Percentiles rank a stretch among this genome's conserved stretches.
phyloP scores from a whole-genome alignment of 805 yeast species.

The Starmerella davenportii region DNA sequence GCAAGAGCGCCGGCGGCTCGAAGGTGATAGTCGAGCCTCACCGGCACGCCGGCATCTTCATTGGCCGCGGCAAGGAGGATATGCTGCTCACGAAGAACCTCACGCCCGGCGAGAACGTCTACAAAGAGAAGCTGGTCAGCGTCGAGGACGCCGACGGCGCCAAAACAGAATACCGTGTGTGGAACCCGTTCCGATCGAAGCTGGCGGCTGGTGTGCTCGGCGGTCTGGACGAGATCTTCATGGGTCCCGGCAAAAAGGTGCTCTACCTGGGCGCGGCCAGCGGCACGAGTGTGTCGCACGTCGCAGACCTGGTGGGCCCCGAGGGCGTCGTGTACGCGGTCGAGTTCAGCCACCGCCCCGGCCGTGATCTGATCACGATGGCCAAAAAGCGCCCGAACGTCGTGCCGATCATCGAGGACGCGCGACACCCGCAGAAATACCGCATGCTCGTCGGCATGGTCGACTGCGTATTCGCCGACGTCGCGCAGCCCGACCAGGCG shows the following conservation, averaged over 20 bases:
- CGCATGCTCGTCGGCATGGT: constrained; percentile 99
- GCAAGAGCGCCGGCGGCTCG: constrained; percentile 52
- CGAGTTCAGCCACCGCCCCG: constrained; percentile 98
- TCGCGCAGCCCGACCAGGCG: constrained; percentile 99
- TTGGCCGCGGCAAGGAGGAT: constrained; percentile 99
- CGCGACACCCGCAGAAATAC: constrained; percentile 99
- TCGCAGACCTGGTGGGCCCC: constrained; percentile 96
- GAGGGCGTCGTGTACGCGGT: constrained; percentile 98
- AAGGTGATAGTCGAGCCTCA: constrained; percentile 97
- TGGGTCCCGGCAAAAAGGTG: constrained; percentile 96
- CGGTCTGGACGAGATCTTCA: constrained; percentile 94
- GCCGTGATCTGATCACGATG: constrained; percentile 97
- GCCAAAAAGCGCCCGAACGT: constrained; percentile 99
- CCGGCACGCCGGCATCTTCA: constrained; percentile 94
- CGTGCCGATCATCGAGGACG: constrained; percentile 97
- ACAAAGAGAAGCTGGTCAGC: constrained; percentile 92
- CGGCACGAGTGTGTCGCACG: constrained; percentile 98
- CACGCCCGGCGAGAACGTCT: constrained; percentile 97
- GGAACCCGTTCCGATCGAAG: constrained; percentile 99
- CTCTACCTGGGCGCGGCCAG: constrained; percentile 97
- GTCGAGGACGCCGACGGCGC: constrained; percentile 79
- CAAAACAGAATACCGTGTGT: constrained; percentile 95
- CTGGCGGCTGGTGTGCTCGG: constrained; percentile 99
- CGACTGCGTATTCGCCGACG: constrained; percentile 96
- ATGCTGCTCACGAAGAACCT: constrained; percentile 87